Percentiles rank a stretch among this genome's conserved stretches.
Evolutionary conservation across 2,329 filamentous ascomycete species (phyloP).

Genomic region (Aspergillus sp.): DNA sequence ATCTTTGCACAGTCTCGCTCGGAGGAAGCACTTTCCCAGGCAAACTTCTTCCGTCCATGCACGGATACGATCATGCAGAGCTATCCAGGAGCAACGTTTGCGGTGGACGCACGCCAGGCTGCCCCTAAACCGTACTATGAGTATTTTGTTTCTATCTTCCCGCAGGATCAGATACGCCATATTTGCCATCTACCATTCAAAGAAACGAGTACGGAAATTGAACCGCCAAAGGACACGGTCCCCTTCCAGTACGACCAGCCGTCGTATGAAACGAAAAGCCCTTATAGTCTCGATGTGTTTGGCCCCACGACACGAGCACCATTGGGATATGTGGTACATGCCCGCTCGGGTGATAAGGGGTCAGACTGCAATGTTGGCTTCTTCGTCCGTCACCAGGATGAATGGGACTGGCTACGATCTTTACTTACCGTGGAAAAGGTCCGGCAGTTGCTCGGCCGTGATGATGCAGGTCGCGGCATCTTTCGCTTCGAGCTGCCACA

Average conservation of each 20-base stretch:
- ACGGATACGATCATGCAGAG: slow-evolving; percentile 27
- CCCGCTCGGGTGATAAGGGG: slow-evolving; percentile 46
- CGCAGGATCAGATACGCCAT: slow-evolving; percentile 15
- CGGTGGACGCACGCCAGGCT: slow-evolving; percentile 17
- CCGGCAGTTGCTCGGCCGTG: slow-evolving; percentile 18
- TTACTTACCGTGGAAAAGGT: slow-evolving; percentile 12
- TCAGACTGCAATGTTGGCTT: slow-evolving; percentile 49
- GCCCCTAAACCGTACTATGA: slow-evolving; percentile 19
- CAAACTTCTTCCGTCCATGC: slow-evolving; percentile 23
- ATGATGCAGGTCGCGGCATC: slow-evolving; percentile 24
- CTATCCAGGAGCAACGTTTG: slow-evolving; percentile 25
- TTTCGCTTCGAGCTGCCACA: slow-evolving; percentile 51
- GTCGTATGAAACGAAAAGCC: slow-evolving; percentile 9
- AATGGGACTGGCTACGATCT: slow-evolving; percentile 45
- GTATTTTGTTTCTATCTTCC: slow-evolving; percentile 20
- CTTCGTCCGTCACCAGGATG: slow-evolving; percentile 43
- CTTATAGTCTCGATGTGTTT: slow-evolving; percentile 19
- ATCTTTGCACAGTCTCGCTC: slow-evolving; percentile 43
- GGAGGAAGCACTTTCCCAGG: slow-evolving; percentile 23
- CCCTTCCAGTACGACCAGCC: slow-evolving; percentile 14
- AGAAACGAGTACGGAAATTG: background rate
- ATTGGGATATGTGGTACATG: slow-evolving; percentile 38
- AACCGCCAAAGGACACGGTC: background rate
- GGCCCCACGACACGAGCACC: slow-evolving; percentile 26
- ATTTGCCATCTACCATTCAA: slow-evolving; percentile 12